Base-by-base conservation (phyloP, 805 yeast species). In the Candida easanensis region DNA sequence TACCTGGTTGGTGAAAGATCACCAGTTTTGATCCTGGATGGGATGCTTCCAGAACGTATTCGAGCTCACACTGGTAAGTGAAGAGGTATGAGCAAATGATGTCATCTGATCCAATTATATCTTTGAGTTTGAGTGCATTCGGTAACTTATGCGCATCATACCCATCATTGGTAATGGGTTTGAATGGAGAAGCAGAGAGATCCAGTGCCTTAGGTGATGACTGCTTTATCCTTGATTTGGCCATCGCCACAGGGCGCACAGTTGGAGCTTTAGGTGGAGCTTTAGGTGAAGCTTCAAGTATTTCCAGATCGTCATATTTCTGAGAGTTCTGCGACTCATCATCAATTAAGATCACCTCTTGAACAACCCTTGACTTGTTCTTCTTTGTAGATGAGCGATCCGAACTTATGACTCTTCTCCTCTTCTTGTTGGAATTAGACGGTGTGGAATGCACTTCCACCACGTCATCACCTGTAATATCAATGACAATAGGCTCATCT, bases 21-120 rank as follows among this genome's bases (percentile, higher is more conserved):
- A 54, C 52, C 2, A 67, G 48, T 35, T 37, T 32, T 9, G 37
- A 36, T n/a, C 8, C 8, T 5, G 30, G 34, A 15, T 8, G 59
- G 51, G 2, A 77, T 51, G 34, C 65, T 62, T 26, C 65, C 4
- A 47, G 31, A 10, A 50, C 34, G 33, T 26, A 45, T 5, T 33
- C 68, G 37, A 76, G 49, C 6, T 76, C 73, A 14, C 68, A 69
- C 35, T 64, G 72, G 51, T 65, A 79, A 49, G 77, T 76, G 60
- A 78, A 77, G 27, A 78, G 70, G 44, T 64, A 68, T 0, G 76
- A 63, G 36, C 61, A 63, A 8, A 36, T 36, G 16, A 78, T 48
- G 8, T 65, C 63, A 5, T 50, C 34, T 0, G 63, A 58, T 5
- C 72, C 69, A 9, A 68, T 42, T 2, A 68, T 57, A n/a, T 63